Evolutionary conservation across 1,139 yeast species (phyloP).

Genomic region (Blastobotrys indianensis): DNA sequence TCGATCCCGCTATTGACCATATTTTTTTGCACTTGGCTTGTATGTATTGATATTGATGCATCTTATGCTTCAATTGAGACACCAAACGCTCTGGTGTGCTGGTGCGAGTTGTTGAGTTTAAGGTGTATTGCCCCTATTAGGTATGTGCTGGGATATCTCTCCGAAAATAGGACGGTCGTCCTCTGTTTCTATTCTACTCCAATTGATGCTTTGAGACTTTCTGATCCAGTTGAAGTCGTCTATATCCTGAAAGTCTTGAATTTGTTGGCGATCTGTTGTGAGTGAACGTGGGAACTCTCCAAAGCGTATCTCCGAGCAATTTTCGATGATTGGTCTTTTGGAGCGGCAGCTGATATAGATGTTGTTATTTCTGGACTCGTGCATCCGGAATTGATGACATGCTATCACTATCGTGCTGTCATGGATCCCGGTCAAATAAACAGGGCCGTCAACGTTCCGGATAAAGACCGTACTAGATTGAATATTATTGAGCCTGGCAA

Average conservation of each 20-base stretch:
- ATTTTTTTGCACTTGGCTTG: not conserved
- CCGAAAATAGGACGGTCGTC: not conserved
- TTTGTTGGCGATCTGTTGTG: not conserved
- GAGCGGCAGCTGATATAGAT: constrained; percentile 26
- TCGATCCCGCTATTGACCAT: constrained; percentile 14
- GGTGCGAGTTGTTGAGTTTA: too few species aligned
- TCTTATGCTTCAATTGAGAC: too few species aligned
- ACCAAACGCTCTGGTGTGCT: too few species aligned
- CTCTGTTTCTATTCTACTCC: constrained; percentile 13
- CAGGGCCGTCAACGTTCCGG: constrained; percentile 23
- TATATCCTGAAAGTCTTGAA: constrained; percentile 19
- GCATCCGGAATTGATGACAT: constrained; percentile 33
- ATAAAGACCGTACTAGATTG: constrained; percentile 20
- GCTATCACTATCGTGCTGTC: constrained; percentile 20
- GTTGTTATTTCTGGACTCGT: constrained; percentile 21
- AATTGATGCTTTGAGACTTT: constrained; percentile 20
- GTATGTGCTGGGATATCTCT: not conserved
- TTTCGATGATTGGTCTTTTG: constrained; percentile 30
- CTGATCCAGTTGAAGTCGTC: constrained; percentile 32
- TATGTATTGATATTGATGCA: too few species aligned
- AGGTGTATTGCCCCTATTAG: not conserved
- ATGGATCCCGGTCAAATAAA: constrained; percentile 20
- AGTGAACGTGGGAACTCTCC: constrained; percentile 18
- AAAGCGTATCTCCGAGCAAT: constrained; percentile 22
- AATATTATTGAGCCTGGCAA: constrained; percentile 20